These are phyloP conservation scores for Podaxis pistillaris DNA, from an alignment of 768 basidiomycete species.

Conservation along the genomic window DNA sequence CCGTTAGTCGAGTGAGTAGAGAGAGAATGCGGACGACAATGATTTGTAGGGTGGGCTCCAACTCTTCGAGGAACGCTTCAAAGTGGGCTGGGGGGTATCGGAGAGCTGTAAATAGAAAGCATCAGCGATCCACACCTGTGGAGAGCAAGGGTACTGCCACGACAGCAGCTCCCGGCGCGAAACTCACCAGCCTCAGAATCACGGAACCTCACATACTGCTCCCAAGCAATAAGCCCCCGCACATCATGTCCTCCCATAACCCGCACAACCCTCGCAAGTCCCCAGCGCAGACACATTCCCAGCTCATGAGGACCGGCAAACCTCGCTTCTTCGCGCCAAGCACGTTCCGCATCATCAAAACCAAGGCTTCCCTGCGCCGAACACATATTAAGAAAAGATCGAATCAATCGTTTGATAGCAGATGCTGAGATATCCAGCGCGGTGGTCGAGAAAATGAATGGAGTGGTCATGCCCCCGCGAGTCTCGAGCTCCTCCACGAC, in stretches of 20 bases:
- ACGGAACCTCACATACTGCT: conserved; percentile 79
- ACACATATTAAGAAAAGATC: conserved; percentile 76
- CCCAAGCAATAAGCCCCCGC: conserved; percentile 86
- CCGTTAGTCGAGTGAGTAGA: conserved; percentile 80
- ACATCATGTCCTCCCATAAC: conserved; percentile 67
- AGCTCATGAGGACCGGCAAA: conserved; percentile 88
- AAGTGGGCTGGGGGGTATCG: conserved; percentile 76
- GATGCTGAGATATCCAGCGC: conserved; percentile 81
- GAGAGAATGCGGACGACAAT: conserved; percentile 71
- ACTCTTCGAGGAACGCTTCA: conserved; percentile 56
- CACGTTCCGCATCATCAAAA: conserved; percentile 43
- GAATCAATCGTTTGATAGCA: conserved; percentile 75
- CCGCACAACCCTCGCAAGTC: conserved; percentile 74
- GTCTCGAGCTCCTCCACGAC: conserved; percentile 68
- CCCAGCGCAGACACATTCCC: conserved; percentile 93
- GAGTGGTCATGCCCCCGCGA: conserved; percentile 80
- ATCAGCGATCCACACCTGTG: neutral
- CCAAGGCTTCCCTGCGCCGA: conserved; percentile 27
- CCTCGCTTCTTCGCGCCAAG: conserved; percentile 77
- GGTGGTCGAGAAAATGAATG: conserved; percentile 87
- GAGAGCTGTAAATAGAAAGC: conserved; percentile 37
- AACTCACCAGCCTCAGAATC: conserved; percentile 76
- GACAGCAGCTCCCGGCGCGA: conserved; percentile 4
- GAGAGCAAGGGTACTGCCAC: neutral
- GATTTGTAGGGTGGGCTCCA: conserved; percentile 53